Evolutionary conservation across 2,329 filamentous ascomycete species (phyloP).

Genomic region (Trichoderma brevicompactum): DNA sequence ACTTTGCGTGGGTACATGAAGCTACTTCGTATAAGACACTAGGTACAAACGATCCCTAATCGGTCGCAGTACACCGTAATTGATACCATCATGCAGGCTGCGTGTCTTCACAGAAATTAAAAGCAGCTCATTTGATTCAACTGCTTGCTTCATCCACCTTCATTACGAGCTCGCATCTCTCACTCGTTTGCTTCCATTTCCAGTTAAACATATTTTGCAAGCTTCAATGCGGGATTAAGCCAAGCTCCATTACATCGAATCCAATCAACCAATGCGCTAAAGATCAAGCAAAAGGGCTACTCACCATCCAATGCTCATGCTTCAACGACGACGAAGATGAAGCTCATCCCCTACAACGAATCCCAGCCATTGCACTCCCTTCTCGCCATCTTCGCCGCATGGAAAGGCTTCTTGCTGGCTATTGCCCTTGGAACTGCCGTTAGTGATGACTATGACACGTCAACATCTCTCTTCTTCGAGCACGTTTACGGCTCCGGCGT

Average conservation of each 20-base stretch:
- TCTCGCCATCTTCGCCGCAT: constrained; percentile 56
- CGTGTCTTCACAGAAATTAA: too few species aligned
- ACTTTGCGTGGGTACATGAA: too few species aligned
- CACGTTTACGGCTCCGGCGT: constrained; percentile 39
- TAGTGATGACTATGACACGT: constrained; percentile 78
- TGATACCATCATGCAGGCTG: too few species aligned
- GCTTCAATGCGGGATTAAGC: background rate
- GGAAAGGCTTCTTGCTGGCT: constrained; percentile 70
- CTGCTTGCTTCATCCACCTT: too few species aligned
- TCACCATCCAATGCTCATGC: background rate
- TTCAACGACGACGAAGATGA: constrained; percentile 8
- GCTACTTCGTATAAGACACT: too few species aligned
- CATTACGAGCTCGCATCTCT: too few species aligned
- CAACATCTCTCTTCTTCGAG: constrained; percentile 57
- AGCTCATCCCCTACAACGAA: background rate
- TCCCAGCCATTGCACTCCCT: constrained; percentile 37
- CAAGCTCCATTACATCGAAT: fast-evolving
- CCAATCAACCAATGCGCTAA: background rate
- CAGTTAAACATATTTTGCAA: too few species aligned
- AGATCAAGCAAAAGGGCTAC: background rate
- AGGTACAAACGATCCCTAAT: too few species aligned
- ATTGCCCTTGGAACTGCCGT: constrained; percentile 58
- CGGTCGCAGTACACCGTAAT: too few species aligned
- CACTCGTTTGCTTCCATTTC: too few species aligned
- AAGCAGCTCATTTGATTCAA: too few species aligned